phyloP scores from a whole-genome alignment of 2,329 filamentous ascomycete species.

The Aspergillus tubingensis region DNA sequence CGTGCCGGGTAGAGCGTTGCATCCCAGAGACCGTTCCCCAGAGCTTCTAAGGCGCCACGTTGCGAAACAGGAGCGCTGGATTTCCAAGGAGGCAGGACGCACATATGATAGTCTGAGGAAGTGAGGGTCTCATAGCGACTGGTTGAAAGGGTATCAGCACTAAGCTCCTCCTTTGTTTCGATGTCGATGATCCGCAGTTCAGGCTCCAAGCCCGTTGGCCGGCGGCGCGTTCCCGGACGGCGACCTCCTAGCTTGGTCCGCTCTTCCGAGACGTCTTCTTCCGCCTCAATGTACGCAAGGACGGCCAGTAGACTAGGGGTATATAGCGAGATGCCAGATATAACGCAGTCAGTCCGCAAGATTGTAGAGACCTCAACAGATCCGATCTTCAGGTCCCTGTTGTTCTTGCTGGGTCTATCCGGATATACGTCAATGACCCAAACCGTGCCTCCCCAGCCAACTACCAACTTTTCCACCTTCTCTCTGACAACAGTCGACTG shows the following conservation, averaged over 20 bases:
- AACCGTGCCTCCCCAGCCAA: slow-evolving; percentile 94
- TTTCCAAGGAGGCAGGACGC: slow-evolving; percentile 75
- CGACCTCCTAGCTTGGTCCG: slow-evolving; percentile 42
- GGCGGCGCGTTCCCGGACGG: slow-evolving; percentile 66
- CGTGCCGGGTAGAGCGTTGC: slow-evolving; percentile 83
- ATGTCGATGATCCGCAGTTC: slow-evolving; percentile 91
- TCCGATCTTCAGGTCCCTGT: slow-evolving; percentile 70
- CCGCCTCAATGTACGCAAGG: slow-evolving; percentile 82
- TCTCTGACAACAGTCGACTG: slow-evolving; percentile 46
- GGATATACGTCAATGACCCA: slow-evolving; percentile 94
- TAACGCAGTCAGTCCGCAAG: slow-evolving; percentile 95
- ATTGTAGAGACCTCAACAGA: slow-evolving; percentile 90
- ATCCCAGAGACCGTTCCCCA: slow-evolving; percentile 80
- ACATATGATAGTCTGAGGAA: slow-evolving; percentile 88
- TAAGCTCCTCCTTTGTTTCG: slow-evolving; percentile 76
- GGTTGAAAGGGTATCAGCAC: slow-evolving; percentile 81
- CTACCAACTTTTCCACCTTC: slow-evolving; percentile 72
- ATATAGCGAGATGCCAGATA: slow-evolving; percentile 96
- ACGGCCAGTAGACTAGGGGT: slow-evolving; percentile 87
- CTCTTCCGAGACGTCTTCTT: slow-evolving; percentile 66
- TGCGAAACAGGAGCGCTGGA: slow-evolving; percentile 65
- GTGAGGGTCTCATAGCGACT: slow-evolving; percentile 84
- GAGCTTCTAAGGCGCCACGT: slow-evolving; percentile 72
- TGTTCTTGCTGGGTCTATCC: slow-evolving; percentile 67
- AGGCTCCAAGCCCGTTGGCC: slow-evolving; percentile 78